phyloP scores from a whole-genome alignment of 2,329 filamentous ascomycete genomes.

The Nemania sp. region DNA sequence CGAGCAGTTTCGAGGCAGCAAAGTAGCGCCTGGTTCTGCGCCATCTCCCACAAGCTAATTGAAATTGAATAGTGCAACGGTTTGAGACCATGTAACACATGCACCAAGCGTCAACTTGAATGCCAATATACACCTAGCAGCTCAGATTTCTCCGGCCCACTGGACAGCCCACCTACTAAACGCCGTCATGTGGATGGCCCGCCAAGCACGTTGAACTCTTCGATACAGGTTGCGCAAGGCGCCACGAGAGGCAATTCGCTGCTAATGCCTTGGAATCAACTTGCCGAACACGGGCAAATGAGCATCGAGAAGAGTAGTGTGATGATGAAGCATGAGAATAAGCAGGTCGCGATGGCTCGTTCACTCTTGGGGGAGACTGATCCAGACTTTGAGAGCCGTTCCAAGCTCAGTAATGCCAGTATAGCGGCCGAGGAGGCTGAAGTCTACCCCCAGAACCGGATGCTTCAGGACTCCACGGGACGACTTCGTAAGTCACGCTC shows the following conservation, averaged over 20 bases:
- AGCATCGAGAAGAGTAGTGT: slow-evolving; percentile 22
- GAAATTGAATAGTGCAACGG: slow-evolving; percentile 59
- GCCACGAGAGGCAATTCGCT: slow-evolving; percentile 30
- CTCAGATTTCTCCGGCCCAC: slow-evolving; percentile 37
- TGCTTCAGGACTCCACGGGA: slow-evolving; percentile 64
- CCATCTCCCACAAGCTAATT: slow-evolving; percentile 30
- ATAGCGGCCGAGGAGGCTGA: slow-evolving; percentile 60
- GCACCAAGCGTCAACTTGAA: slow-evolving; percentile 55
- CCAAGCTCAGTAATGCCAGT: slow-evolving; percentile 47
- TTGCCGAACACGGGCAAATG: slow-evolving; percentile 28
- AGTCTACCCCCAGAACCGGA: slow-evolving; percentile 58
- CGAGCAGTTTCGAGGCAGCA: neutral
- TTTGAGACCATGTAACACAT: slow-evolving; percentile 60
- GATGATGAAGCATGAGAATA: slow-evolving; percentile 29
- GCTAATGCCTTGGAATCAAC: slow-evolving; percentile 35
- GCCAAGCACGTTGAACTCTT: slow-evolving; percentile 34
- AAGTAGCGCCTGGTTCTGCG: slow-evolving; percentile 16
- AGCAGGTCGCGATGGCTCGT: slow-evolving; percentile 27
- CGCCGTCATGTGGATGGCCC: slow-evolving; percentile 42
- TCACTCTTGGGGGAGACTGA: slow-evolving; percentile 31
- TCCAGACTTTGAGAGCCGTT: slow-evolving; percentile 40
- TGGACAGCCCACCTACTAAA: slow-evolving; percentile 44
- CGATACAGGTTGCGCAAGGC: slow-evolving; percentile 39
- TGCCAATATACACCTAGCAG: slow-evolving; percentile 50
- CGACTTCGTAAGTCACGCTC: slow-evolving; percentile 53